Base-by-base conservation (phyloP, 148 eudicot genomes). In the Vaccinium vitisidaea region DNA sequence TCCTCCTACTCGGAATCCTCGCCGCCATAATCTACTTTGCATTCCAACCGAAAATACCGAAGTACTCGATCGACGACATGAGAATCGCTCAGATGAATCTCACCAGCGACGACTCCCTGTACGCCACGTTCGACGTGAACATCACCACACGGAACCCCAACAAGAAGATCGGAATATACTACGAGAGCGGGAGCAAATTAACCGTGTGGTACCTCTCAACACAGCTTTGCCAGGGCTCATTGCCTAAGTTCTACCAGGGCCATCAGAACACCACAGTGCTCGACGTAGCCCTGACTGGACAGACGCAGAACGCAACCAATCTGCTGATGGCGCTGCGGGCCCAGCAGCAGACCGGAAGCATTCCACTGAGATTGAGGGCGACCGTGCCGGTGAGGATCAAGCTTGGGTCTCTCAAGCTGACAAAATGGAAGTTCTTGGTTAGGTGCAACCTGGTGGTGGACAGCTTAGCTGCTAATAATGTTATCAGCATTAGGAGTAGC, bases 241-340 rank as follows among this genome's bases (percentile, higher is more conserved):
- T 93, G 84, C 99, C 99, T 0, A 84, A 82, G 80, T 96, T 96
- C 82, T 94, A 94, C 85, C 99, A 96, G 71, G 98, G 97, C 8
- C 99, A 95, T 77, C 83, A 82, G 7, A 95, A 96, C 88, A 95
- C 98, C 10, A 96, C 99, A 10, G 79, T 87, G 76, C 55, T 96
- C 4, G 46, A 85, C 77, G 87, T 95, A 6, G 80, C 80, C 5
- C 56, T 95, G 43, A 82, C 88, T 0, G 98, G 98, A 1, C 90
- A 92, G 54, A 91, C 91, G 0, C 80, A 79, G 59, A 85, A 96
- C 30, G 99, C 94, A 0, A 46, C 92, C 1, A 87, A 70, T 5
- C 75, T 96, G 79, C 81, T 88, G 55, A 32, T 86, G 25, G 82
- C 87, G 39, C 27, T 93, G 79, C 88, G 84, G 46, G 83, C 81